These are phyloP conservation scores for Phytopythium delawarense DNA, from an alignment of 352 stramenopile species.

Conservation along the genomic window DNA sequence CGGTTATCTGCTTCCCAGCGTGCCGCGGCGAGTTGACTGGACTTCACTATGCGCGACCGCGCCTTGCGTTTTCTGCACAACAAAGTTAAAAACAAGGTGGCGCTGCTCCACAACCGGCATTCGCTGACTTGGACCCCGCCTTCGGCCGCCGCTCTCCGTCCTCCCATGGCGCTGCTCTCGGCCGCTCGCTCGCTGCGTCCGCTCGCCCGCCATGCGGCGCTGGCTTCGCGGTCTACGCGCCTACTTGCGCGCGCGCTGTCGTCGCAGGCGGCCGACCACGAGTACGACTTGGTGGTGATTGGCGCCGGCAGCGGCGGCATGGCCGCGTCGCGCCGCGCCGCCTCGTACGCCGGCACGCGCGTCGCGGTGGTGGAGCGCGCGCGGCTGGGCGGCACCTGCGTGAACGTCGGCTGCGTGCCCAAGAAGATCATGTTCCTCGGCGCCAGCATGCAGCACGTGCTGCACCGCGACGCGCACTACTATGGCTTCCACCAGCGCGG, in stretches of 20 bases:
- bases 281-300: constrained; percentile 91
- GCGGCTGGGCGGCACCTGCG: constrained; percentile 95
- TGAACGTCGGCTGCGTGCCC: constrained; percentile 99
- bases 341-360: constrained; percentile 82
- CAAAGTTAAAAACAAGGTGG: too few relatives aligned
- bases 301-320: constrained; percentile 91
- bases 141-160: background rate
- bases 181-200: background rate
- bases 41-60: too few relatives aligned
- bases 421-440: constrained; percentile 98
- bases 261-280: background rate
- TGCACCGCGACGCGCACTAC: constrained; percentile 46
- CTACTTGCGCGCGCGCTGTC: constrained; percentile 8
- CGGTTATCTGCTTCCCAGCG: background rate
- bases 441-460: constrained; percentile 52
- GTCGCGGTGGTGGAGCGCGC: constrained; percentile 94
- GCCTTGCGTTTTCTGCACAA: too few relatives aligned
- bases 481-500: constrained; percentile 54
- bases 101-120: too few relatives aligned
- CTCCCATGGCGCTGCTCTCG: background rate
- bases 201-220: background rate
- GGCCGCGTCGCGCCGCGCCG: constrained; percentile 89
- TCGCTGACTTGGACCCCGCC: background rate
- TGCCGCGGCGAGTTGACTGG: too few relatives aligned
- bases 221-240: constrained; percentile 6